Base-by-base conservation (phyloP, 2,329 filamentous ascomycete species). In the Hypoxylon sp. region DNA sequence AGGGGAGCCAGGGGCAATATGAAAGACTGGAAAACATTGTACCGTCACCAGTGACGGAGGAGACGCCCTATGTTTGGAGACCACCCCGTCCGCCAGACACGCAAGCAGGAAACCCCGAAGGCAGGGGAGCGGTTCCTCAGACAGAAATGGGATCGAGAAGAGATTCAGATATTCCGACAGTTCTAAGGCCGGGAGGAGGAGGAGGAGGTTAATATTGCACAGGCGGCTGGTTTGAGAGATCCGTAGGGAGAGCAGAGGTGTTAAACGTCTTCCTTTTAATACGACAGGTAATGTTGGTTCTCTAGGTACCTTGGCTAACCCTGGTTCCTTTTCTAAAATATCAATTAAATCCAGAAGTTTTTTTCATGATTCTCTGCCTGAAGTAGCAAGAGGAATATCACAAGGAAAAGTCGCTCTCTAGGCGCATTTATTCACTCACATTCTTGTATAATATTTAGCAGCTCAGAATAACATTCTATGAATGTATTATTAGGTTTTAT, bases 41-140 rank as follows among this genome's bases (percentile, higher is more conserved):
- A n/a, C 60, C 67, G 5, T 63, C 63, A 17, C 67, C 60, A n/a
- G 30, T 65, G 53, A 52, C 58, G 19, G 69, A 67, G 23, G 58
- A 57, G n/a, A 17, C 36, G n/a, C 43, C 60, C 34, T 60, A 52
- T 45, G 7, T 45, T 11, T 64, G 60, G 67, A 30, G 5, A 17
- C 43, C 57, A 19, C 48, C 43, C 25, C 21, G 56, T 6, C 32
- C 23, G 7, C 23, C 46, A 19, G 28, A 23, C 6, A 32, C 23
- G 1, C 30, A 14, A 36, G 14, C n/a, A 23, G 46, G 14, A 17
- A 30, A 14, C 1, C 9, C 14, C 4, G 32, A 28, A 14, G 23
- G 34, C 59, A 49, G 21, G 13, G 45, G 34, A 23, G 3, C 2
- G 11, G 17, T 1, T 13, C 10, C 17, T 14, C 34, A 23, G 21